Base-by-base conservation (phyloP, 345 rosid genomes). In the Dimocarpus longan region DNA sequence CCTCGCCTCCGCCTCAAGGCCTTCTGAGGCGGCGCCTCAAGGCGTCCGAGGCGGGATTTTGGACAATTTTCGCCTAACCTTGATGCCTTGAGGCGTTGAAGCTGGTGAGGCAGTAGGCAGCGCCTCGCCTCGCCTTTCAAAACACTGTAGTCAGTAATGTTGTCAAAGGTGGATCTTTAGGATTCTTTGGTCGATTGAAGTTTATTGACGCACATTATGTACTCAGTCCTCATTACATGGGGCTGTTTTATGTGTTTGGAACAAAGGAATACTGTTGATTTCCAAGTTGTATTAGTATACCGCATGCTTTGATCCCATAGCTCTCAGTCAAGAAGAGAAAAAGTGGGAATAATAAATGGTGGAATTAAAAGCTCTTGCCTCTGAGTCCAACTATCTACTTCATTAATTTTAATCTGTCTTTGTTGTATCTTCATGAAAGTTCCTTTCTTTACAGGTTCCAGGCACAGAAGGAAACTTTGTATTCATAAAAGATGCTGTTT, bases 401-500 rank as follows among this genome's bases (percentile, higher is more conserved):
- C 9, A 3, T 66, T 6, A 22, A 10, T 39, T 44, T 70, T 75
- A 57, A 75, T 5, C 66, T n/a, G 9, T 68, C 24, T 10, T 10
- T 13, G 40, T 28, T 59, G 3, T 63, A 69, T 59, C 52, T 52
- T 73, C 57, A 68, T 24, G 68, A 26, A n/a, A 43, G n/a, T 46
- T 70, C 59, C n/a, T 22, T 78, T 63, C 18, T 81, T 43, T 70
- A 46, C 88, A 96, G 98, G 96, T 97, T 75, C 97, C 97, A 8
- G 99, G 98, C 32, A 95, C 98, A 1, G 87, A 83, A 87, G 98
- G 99, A 24, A 93, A 90, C 86, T 93, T 93, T 79, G 97, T 94
- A 75, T 94, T 94, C 81, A 78, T 97, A 88, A 92, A 84, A 81
- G 99, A 97, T 81, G 90, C 98, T 5, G 56, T 86, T 42, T 94